Conservation (phyloP, 2,329 filamentous ascomycete species). For the Podosphaera aphanis region DNA sequence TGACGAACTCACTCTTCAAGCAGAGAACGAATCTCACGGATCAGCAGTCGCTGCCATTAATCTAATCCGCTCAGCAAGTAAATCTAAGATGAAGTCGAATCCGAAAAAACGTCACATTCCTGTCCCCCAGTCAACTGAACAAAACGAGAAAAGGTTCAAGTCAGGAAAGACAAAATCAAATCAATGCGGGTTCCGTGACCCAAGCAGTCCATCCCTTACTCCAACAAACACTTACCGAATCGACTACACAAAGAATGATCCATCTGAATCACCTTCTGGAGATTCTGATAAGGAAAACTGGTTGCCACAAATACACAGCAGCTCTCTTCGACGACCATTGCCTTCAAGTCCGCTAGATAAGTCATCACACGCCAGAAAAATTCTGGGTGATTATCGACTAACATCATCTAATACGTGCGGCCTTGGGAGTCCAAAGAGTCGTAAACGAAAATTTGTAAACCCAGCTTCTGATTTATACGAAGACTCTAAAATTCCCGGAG, state of each 20-base stretch:
- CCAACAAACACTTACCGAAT: slow-evolving; percentile 8
- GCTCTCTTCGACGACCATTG: slow-evolving; percentile 17
- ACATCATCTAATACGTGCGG: slow-evolving; percentile 9
- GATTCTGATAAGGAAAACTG: slow-evolving; percentile 97
- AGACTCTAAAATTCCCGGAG: slow-evolving; percentile 18
- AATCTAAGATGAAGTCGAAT: slow-evolving; percentile 27
- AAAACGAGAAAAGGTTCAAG: slow-evolving; percentile 33
- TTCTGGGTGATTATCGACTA: slow-evolving; percentile 12
- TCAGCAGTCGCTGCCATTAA: slow-evolving; percentile 65
- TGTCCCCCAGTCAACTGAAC: slow-evolving; percentile 15
- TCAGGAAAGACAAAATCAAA: slow-evolving; percentile 38
- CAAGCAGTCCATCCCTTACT: slow-evolving; percentile 11
- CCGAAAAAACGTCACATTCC: slow-evolving; percentile 40
- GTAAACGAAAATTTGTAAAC: slow-evolving; percentile 8
- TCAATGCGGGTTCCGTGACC: slow-evolving; percentile 33
- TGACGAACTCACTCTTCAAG: slow-evolving; percentile 58
- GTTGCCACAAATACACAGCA: slow-evolving; percentile 29
- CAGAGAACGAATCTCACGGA: slow-evolving; percentile 56
- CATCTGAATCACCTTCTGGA: slow-evolving; percentile 27
- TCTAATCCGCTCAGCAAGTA: slow-evolving; percentile 49
- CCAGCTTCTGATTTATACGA: slow-evolving; percentile 27
- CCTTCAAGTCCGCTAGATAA: slow-evolving; percentile 13
- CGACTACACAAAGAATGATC: slow-evolving; percentile 15
- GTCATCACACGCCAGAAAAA: slow-evolving; percentile 5
- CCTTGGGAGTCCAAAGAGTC: slow-evolving; percentile 7